phyloP scores from a whole-genome alignment of 2,329 filamentous ascomycete genomes.

The Pseudogymnoascus sp. region DNA sequence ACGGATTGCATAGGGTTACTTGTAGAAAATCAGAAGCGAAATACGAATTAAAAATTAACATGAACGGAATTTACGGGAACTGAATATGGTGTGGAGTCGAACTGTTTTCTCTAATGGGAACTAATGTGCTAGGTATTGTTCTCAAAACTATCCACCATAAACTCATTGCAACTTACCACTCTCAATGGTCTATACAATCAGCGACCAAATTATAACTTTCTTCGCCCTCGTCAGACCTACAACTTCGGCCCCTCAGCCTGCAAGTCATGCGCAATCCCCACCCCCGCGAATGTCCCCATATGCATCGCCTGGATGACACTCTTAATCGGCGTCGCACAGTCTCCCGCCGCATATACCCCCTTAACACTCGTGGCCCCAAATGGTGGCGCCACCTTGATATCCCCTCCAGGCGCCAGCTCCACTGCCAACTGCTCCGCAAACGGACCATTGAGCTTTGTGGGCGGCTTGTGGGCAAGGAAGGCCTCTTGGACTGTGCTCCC shows the following conservation, averaged over 20 bases:
- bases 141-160: not conserved
- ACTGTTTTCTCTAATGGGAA: not conserved
- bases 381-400: slow-evolving; percentile 37
- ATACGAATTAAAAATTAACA: not conserved
- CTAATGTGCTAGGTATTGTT: not conserved
- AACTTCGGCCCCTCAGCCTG: not conserved
- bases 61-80: not conserved
- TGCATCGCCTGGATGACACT: slow-evolving; percentile 18
- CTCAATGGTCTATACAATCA: not conserved
- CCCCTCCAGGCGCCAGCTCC: slow-evolving; percentile 25
- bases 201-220: not conserved
- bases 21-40: not conserved
- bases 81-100: not conserved
- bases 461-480: not conserved
- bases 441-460: not conserved
- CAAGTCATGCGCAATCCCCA: slow-evolving; percentile 10
- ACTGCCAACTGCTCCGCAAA: not conserved
- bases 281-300: slow-evolving; percentile 13
- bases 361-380: slow-evolving; percentile 44
- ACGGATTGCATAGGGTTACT: not conserved
- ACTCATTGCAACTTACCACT: not conserved
- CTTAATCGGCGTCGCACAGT: slow-evolving; percentile 31
- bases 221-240: too few species aligned
- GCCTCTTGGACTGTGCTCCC: not conserved
- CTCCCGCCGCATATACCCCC: slow-evolving; percentile 50